phyloP scores from a whole-genome alignment of 306 rosid genomes.

The Chamaecrista fasciculata region DNA sequence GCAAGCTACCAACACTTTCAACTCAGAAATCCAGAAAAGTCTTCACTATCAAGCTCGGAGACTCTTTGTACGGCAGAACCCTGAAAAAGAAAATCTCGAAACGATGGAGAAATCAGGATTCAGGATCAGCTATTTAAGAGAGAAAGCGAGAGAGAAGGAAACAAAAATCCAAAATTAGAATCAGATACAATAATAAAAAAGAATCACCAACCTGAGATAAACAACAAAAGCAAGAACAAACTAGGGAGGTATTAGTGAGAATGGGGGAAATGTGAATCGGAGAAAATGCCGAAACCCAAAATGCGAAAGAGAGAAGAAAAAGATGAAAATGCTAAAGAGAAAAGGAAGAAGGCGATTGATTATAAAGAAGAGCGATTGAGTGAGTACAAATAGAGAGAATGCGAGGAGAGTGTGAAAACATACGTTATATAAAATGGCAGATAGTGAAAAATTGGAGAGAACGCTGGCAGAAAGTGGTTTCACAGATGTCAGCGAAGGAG shows the following conservation, averaged over 20 bases:
- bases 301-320: neutral
- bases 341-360: too few relatives aligned
- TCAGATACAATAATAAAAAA: neutral
- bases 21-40: neutral
- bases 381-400: too few relatives aligned
- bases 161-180: neutral
- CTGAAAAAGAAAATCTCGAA: too few relatives aligned
- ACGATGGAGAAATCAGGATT: neutral
- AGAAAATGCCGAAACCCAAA: neutral
- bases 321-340: too few relatives aligned
- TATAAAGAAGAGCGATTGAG: too few relatives aligned
- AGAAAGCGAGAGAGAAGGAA: neutral
- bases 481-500: neutral
- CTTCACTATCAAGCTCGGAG: conserved; percentile 1
- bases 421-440: neutral
- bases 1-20: neutral
- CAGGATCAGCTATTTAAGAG: neutral
- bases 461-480: neutral
- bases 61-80: too few relatives aligned
- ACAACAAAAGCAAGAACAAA: too few relatives aligned
- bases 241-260: too few relatives aligned
- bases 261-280: neutral
- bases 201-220: neutral
- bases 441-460: neutral
- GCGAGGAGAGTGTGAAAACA: neutral